Conservation (phyloP, 2,329 filamentous ascomycete species). For the Nigrospora sphaerica region DNA sequence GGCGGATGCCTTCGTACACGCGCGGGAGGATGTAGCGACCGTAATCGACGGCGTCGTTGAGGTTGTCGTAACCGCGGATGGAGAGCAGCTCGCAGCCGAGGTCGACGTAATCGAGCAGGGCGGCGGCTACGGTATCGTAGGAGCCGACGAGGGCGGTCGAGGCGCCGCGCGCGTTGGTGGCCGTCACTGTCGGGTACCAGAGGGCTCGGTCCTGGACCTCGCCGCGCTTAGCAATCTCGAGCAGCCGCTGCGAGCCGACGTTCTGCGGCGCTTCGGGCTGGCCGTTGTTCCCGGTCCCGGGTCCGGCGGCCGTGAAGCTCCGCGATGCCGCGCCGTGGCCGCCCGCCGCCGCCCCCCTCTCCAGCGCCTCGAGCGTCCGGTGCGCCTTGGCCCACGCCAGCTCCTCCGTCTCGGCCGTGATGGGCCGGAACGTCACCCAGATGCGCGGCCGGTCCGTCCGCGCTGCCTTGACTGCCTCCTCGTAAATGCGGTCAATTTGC, state of each 20-base stretch:
- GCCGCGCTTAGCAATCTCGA: constrained; percentile 47
- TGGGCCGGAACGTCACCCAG: constrained; percentile 59
- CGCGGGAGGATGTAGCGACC: constrained; percentile 46
- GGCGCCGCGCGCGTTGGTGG: constrained; percentile 51
- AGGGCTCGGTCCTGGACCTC: constrained; percentile 54
- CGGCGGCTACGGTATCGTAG: constrained; percentile 42
- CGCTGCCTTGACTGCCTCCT: constrained; percentile 49
- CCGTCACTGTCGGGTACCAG: constrained; percentile 58
- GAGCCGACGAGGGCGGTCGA: constrained; percentile 53
- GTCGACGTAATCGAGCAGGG: constrained; percentile 50
- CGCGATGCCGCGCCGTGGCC: not conserved
- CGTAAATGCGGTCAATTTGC: constrained; percentile 54
- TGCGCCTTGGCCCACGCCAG: constrained; percentile 56
- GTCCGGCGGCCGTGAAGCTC: not conserved
- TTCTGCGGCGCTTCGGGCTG: constrained; percentile 41
- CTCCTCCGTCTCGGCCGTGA: constrained; percentile 53
- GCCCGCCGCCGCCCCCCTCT: constrained; percentile 9
- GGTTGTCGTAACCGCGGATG: constrained; percentile 54
- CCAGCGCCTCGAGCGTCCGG: constrained; percentile 44
- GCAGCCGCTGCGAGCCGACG: constrained; percentile 49
- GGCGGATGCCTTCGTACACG: constrained; percentile 28
- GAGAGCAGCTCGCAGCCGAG: constrained; percentile 50
- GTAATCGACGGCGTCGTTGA: constrained; percentile 54
- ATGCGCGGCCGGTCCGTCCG: constrained; percentile 48
- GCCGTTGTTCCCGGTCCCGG: not conserved